These are phyloP conservation scores for Tricholoma matsutake DNA, from an alignment of 768 basidiomycete species.

Conservation along the genomic window DNA sequence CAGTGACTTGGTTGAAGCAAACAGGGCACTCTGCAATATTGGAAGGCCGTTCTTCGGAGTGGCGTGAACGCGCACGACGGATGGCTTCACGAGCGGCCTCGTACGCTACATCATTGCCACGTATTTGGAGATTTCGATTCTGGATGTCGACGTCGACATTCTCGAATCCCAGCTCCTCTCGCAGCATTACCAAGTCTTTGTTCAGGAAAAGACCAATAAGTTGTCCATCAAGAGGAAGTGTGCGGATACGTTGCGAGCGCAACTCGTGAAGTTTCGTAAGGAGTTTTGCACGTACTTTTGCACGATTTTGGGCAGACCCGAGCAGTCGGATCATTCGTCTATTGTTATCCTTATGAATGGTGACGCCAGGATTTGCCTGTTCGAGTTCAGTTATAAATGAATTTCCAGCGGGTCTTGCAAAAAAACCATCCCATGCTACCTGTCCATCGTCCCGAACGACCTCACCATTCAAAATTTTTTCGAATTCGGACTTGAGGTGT, in stretches of 20 bases:
- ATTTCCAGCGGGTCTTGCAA: conserved; percentile 39
- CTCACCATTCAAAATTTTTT: conserved; percentile 62
- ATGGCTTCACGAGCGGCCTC: conserved; percentile 41
- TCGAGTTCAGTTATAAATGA: conserved; percentile 46
- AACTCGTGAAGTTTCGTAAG: conserved; percentile 44
- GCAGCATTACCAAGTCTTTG: conserved; percentile 43
- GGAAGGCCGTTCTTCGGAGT: conserved; percentile 12
- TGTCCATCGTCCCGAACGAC: conserved; percentile 48
- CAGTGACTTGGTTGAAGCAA: conserved; percentile 56
- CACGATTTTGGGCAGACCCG: conserved; percentile 44
- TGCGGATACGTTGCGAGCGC: conserved; percentile 36
- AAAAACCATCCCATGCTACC: conserved; percentile 65
- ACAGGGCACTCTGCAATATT: conserved; percentile 53
- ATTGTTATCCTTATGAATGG: conserved; percentile 37
- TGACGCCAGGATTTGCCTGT: conserved; percentile 32
- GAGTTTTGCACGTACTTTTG: conserved; percentile 40
- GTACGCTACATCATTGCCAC: conserved; percentile 50
- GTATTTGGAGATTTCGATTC: conserved; percentile 44
- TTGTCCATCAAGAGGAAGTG: conserved; percentile 45
- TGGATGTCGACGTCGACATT: conserved; percentile 51
- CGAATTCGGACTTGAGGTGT: conserved; percentile 56
- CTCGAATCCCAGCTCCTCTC: conserved; percentile 50
- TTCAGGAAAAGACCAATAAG: conserved; percentile 45
- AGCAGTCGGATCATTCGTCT: conserved; percentile 52
- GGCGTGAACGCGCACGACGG: conserved; percentile 27